Base-by-base conservation (phyloP, 495 filamentous ascomycete genomes). In the Aspergillus sclerotiicarbonarius region DNA sequence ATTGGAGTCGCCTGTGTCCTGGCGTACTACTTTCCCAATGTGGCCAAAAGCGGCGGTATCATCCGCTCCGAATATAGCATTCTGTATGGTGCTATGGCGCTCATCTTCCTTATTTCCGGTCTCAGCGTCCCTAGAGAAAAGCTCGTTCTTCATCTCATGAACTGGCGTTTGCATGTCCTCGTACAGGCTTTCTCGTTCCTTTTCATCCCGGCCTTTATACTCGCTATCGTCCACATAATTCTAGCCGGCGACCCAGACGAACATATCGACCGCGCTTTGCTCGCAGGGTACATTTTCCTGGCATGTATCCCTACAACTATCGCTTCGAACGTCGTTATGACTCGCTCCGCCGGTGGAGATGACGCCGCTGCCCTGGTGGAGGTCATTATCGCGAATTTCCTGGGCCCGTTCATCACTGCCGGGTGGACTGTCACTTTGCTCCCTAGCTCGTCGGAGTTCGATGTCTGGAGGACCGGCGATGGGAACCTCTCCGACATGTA, bases 251-350 rank as follows among this genome's bases (percentile, higher is more conserved):
- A 80, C 51, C 71, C 70, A 6, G 53, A 61, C 0, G 72, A 66
- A 0, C 66, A 67, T 12, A 76, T 82, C 56, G 75, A 81, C 52
- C 71, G 74, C 8, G 78, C 78, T 49, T 73, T 84, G 51, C 60
- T 84, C 56, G 76, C 80, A 3, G 81, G 80, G 18, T 82, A 82
- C 66, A 73, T 82, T 13, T 72, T 81, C 25, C 75, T 78, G 12
- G 71, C 77, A n/a, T 82, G 80, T 62, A 81, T 82, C n/a, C 81
- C 79, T 9, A 84, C 81, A 7, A 84, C 80, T 6, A 79, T 84
- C 53, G 81, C 81, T 6, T 82, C 80, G 56, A 84, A 84, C 66
- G 79, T 84, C 33, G 79, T 84, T 5, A 84, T 82, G 80, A 82
- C 80, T 32, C 69, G 78, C 21, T 71, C 78, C 15, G 76, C 80